Conservation (phyloP, 345 rosid genomes). For the Pugionium cornutum region DNA sequence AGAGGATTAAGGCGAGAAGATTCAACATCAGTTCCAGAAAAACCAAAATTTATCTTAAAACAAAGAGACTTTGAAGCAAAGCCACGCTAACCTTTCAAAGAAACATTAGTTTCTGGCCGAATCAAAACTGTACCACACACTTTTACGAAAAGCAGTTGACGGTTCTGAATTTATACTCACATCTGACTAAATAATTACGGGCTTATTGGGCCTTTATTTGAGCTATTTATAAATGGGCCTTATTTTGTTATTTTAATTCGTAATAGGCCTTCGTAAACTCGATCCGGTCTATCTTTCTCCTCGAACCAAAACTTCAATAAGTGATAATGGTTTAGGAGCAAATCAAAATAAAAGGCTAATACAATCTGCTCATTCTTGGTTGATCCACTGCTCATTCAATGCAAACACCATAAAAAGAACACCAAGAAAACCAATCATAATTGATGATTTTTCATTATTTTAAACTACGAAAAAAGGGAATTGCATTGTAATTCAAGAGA, state of each 20-base stretch:
- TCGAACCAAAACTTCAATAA: not conserved
- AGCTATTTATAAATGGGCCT: not conserved
- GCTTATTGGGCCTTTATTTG: not conserved
- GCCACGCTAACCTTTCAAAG: slow-evolving; percentile 38
- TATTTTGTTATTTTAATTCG: no score
- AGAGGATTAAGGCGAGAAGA: not conserved
- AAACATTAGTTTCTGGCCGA: slow-evolving; percentile 27
- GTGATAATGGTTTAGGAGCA: slow-evolving; percentile 28
- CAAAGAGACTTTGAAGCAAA: slow-evolving; percentile 32
- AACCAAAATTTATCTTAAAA: slow-evolving; percentile 23
- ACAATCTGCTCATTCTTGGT: not conserved
- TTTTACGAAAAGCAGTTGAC: slow-evolving; percentile 20
- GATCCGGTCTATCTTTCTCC: not conserved
- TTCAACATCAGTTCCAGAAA: slow-evolving; percentile 9
- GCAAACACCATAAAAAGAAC: not conserved
- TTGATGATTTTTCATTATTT: no score
- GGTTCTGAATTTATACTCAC: slow-evolving; percentile 33
- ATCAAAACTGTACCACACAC: slow-evolving; percentile 30
- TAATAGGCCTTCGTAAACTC: not conserved
- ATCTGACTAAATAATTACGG: slow-evolving; percentile 23
- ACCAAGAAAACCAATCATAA: no score
- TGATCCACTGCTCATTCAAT: not conserved
- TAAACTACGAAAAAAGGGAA: no score
- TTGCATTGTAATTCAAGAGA: no score
- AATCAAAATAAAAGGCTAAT: not conserved